These are phyloP conservation scores for Amylocystis lapponica DNA, from an alignment of 768 basidiomycete species.

Conservation along the genomic window DNA sequence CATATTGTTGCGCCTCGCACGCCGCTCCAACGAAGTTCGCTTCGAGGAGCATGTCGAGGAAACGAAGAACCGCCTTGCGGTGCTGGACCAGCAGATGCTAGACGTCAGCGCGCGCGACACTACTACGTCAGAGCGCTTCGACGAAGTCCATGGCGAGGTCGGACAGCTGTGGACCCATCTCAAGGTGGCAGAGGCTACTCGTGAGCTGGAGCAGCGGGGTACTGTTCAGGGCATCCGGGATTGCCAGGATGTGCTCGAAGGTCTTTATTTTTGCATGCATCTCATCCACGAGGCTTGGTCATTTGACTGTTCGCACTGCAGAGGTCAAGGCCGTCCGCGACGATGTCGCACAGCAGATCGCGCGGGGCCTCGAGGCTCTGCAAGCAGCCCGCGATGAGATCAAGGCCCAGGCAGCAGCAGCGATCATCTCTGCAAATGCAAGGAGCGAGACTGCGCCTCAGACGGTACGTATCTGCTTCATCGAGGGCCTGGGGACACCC, in stretches of 20 bases:
- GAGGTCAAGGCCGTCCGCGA: slow-evolving; percentile 43
- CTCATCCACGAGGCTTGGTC: background rate
- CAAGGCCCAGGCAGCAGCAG: background rate
- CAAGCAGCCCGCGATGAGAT: slow-evolving; percentile 35
- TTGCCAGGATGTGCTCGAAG: slow-evolving; percentile 9
- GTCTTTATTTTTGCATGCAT: background rate
- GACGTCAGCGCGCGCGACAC: slow-evolving; percentile 27
- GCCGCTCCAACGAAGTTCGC: slow-evolving; percentile 28
- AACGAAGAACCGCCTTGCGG: slow-evolving; percentile 34
- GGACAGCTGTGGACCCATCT: too few species aligned
- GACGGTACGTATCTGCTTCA: slow-evolving; percentile 12
- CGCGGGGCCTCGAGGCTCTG: slow-evolving; percentile 39
- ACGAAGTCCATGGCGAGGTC: too few species aligned
- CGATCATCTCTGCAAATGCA: too few species aligned
- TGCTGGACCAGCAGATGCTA: slow-evolving; percentile 35
- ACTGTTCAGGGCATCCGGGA: slow-evolving; percentile 4
- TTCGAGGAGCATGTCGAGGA: slow-evolving; percentile 36
- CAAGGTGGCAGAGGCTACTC: too few species aligned
- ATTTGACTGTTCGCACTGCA: slow-evolving; percentile 12
- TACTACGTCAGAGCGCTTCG: slow-evolving; percentile 29
- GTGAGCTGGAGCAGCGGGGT: slow-evolving; percentile 8
- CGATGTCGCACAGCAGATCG: slow-evolving; percentile 29
- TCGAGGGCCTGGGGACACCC: slow-evolving; percentile 1
- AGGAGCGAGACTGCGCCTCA: background rate
- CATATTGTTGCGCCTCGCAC: slow-evolving; percentile 31